These are phyloP conservation scores for Penicillium dipodomyicola DNA, from an alignment of 495 filamentous ascomycete genomes.

Conservation along the genomic window DNA sequence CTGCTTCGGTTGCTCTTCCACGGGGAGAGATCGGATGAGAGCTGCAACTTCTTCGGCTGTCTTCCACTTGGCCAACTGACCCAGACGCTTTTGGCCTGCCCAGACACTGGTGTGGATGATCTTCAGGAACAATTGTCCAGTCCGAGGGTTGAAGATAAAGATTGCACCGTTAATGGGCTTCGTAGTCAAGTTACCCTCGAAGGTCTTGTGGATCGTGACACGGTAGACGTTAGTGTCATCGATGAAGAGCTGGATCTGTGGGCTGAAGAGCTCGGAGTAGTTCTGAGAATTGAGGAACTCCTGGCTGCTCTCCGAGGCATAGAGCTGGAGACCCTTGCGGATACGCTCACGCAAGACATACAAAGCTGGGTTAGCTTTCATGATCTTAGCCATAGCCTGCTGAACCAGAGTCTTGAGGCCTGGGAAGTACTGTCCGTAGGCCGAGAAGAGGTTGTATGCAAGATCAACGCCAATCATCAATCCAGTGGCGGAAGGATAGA, in stretches of 20 bases:
- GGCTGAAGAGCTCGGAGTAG: conserved; percentile 98
- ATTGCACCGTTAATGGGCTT: conserved; percentile 99
- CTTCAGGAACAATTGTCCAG: conserved; percentile 97
- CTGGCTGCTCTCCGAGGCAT: conserved; percentile 98
- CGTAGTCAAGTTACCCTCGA: conserved; percentile 97
- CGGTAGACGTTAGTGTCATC: conserved; percentile 99
- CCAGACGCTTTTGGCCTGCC: conserved; percentile 98
- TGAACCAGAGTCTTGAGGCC: conserved; percentile 95
- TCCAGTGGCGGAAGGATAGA: conserved; percentile 96
- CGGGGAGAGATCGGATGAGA: conserved; percentile 91
- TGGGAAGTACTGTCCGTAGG: conserved; percentile 98
- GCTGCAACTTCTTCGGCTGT: conserved; percentile 99
- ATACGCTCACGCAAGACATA: conserved; percentile 98
- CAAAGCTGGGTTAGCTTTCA: conserved; percentile 98
- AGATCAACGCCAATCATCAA: conserved; percentile 98
- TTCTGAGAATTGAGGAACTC: conserved; percentile 99
- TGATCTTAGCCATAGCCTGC: conserved; percentile 99
- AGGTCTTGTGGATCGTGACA: conserved; percentile 99
- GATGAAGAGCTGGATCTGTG: conserved; percentile 98
- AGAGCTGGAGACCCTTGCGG: conserved; percentile 95
- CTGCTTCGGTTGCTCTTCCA: conserved; percentile 98
- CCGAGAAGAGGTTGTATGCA: conserved; percentile 97
- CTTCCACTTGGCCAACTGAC: conserved; percentile 99
- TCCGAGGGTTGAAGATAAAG: conserved; percentile 99
- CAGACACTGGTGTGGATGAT: conserved; percentile 99